These are phyloP conservation scores for Silene coronaria DNA, from an alignment of 179 eudicot genomes.

Conservation along the genomic window DNA sequence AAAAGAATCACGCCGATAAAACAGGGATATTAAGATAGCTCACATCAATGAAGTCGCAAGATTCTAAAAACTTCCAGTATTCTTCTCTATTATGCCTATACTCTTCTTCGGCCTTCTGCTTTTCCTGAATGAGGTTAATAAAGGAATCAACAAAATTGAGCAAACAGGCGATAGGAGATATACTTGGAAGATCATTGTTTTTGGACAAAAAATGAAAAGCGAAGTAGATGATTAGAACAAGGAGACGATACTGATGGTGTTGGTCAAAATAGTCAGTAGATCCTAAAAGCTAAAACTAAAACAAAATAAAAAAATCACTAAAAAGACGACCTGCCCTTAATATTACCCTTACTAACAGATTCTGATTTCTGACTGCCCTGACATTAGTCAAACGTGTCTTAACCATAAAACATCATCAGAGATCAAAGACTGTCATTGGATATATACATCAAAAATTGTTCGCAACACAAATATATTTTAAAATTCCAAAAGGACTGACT, in stretches of 20 bases:
- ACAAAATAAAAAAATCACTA: neutral
- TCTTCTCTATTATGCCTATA: constrained; percentile 60
- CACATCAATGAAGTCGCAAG: constrained; percentile 91
- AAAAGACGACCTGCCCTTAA: neutral
- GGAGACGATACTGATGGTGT: neutral
- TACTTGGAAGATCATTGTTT: neutral
- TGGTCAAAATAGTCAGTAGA: neutral
- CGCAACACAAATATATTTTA: no score
- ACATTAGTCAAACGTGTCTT: neutral
- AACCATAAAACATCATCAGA: neutral
- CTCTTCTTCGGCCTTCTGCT: constrained; percentile 87
- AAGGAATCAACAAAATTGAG: constrained; percentile 13
- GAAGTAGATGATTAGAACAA: neutral
- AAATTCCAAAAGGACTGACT: no score
- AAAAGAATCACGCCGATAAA: constrained; percentile 1
- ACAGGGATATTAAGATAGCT: neutral
- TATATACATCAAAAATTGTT: no score
- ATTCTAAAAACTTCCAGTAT: constrained; percentile 72
- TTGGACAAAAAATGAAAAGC: neutral
- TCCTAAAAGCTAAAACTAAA: no score
- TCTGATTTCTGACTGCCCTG: neutral
- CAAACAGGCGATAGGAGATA: neutral
- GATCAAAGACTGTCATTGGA: neutral
- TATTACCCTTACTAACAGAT: neutral
- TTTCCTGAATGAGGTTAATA: constrained; percentile 54